Evolutionary conservation across 1,284 basidiomycete species (phyloP).

Genomic region (Lentinula novae-zelandiae): DNA sequence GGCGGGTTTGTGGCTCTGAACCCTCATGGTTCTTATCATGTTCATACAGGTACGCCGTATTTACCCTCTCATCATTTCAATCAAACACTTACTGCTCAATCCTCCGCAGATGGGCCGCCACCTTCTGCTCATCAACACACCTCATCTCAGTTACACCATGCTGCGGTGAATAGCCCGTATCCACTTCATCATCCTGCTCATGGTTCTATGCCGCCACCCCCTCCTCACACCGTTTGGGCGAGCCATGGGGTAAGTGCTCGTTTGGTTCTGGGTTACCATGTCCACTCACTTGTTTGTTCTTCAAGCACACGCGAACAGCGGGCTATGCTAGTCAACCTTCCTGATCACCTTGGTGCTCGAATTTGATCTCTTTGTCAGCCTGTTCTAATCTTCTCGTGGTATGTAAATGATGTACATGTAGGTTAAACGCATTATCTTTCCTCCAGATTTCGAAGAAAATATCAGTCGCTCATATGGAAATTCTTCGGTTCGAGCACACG

Average conservation of each 20-base stretch:
- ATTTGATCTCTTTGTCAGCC: too few species aligned
- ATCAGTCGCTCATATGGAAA: too few species aligned
- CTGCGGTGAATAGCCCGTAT: not conserved
- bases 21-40: not conserved
- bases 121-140: not conserved
- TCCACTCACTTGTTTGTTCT: not conserved
- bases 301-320: not conserved
- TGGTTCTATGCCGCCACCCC: constrained; percentile 2
- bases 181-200: not conserved
- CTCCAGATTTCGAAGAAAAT: too few species aligned
- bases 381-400: too few species aligned
- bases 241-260: not conserved
- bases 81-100: not conserved
- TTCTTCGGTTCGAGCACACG: too few species aligned
- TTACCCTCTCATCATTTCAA: not conserved
- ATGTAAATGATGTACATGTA: too few species aligned
- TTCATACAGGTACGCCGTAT: not conserved
- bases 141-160: not conserved
- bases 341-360: not conserved
- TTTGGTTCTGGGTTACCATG: not conserved
- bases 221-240: not conserved
- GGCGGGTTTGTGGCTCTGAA: not conserved
- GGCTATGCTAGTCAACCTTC: not conserved
- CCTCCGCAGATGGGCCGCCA: not conserved
- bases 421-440: too few species aligned